Evolutionary conservation across 805 yeast species (phyloP), one percentile per base, ranked within the genome.

Genomic region (Kodamaea restingae): DNA sequence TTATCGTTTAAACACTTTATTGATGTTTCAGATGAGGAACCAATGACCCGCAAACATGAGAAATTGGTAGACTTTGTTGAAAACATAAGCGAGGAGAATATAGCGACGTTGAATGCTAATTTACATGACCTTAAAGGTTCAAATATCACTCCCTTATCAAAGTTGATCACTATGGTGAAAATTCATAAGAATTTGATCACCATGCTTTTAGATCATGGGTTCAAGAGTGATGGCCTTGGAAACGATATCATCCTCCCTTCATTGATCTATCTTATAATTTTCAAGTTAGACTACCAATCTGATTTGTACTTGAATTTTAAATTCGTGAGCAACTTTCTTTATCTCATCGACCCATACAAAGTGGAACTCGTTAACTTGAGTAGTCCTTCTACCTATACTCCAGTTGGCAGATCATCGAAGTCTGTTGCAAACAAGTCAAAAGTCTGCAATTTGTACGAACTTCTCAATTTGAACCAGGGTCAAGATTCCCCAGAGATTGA

Each of bases 231-330:
- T 30, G 56, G 55, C 34, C 45, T 67, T 35, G 65, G 58, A 48
- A 67, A 65, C 46, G 73, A 68, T 41, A 41, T 63, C n/a, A 50
- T 68, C 26, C 53, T 68, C 30, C 73, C 73, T 3, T 52, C 62
- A 4, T 52, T 68, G 41, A 67, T 68, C 18, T 65, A 61, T 42
- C 47, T 62, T 31, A 46, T 67, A 15, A 55, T 68, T 18, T 55
- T 61, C 39, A 57, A 63, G 46, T 28, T 44, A 14, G 45, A 46
- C 34, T 35, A 44, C 26, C 40, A 38, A 15, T 38, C 40, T 20
- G 70, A 67, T 14, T 48, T 67, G 22, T 62, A 55, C 44, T 55
- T 67, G 39, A 63, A 64, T 41, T 61, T 67, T 47, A 46, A 52
- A 15, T 68, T 65, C 39, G 60, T 67, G 35, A 60, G 59, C 40